Conservation (phyloP, 768 basidiomycete species). For the Rhizopogon salebrosus region DNA sequence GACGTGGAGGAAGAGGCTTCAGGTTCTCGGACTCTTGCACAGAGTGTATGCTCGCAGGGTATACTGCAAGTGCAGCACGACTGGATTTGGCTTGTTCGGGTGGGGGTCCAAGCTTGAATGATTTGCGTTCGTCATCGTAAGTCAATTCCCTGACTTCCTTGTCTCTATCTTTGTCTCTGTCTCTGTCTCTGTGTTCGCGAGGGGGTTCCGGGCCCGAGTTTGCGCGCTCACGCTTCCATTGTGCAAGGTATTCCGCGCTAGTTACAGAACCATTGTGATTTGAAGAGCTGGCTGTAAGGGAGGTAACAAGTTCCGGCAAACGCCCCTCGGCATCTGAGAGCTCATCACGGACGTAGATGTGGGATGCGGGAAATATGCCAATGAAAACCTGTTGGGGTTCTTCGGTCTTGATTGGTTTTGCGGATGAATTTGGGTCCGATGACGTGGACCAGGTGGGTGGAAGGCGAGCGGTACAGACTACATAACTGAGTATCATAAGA, state of each 20-base stretch:
- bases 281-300: conserved; percentile 36
- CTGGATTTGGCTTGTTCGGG: conserved; percentile 73
- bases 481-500: conserved; percentile 52
- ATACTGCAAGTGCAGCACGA: conserved; percentile 67
- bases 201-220: conserved; percentile 22
- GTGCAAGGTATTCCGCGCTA: conserved; percentile 41
- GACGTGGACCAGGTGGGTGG: conserved; percentile 61
- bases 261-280: conserved; percentile 28
- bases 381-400: conserved; percentile 87
- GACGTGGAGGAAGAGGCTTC: conserved; percentile 83
- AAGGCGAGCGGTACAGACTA: conserved; percentile 71
- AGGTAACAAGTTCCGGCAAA: conserved; percentile 68
- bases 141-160: conserved; percentile 57
- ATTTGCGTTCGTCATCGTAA: conserved; percentile 40
- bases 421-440: conserved; percentile 50
- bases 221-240: conserved; percentile 35
- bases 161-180: conserved; percentile 49
- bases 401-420: conserved; percentile 55
- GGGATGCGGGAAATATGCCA: conserved; percentile 89
- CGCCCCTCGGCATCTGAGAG: conserved; percentile 84
- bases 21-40: conserved; percentile 58
- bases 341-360: conserved; percentile 83
- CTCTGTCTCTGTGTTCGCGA: conserved; percentile 43
- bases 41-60: conserved; percentile 72
- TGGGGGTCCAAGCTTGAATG: conserved; percentile 68